Percentiles rank a stretch among this genome's conserved stretches.
These are phyloP conservation scores for Venturiaceae sp. DNA, from an alignment of 2,329 filamentous ascomycete genomes.

Conservation along the genomic window DNA sequence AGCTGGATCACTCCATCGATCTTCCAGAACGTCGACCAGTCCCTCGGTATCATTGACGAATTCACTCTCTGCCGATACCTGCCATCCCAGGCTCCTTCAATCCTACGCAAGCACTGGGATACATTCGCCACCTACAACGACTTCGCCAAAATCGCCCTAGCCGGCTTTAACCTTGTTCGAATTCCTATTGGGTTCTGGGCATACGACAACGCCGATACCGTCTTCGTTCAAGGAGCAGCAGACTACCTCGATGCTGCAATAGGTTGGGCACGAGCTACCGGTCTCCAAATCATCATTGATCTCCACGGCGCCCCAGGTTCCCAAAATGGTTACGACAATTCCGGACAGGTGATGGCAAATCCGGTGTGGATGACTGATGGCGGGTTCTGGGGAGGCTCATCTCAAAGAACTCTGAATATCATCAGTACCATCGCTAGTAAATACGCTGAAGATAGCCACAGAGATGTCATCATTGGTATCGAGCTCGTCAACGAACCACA, in stretches of 20 bases:
- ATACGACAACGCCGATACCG: slow-evolving; percentile 38
- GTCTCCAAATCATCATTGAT: slow-evolving; percentile 49
- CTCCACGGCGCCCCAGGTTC: slow-evolving; percentile 47
- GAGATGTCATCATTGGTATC: slow-evolving; percentile 50
- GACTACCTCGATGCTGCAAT: slow-evolving; percentile 46
- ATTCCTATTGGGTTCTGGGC: slow-evolving; percentile 54
- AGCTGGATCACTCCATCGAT: slow-evolving; percentile 50
- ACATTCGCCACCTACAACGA: slow-evolving; percentile 40
- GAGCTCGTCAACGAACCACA: slow-evolving; percentile 49
- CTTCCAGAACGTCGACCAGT: slow-evolving; percentile 28
- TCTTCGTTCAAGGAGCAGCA: slow-evolving; percentile 43
- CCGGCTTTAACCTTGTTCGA: slow-evolving; percentile 49
- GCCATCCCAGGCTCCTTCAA: slow-evolving; percentile 28
- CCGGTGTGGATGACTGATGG: slow-evolving; percentile 35
- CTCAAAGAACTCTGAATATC: slow-evolving; percentile 43
- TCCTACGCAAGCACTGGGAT: slow-evolving; percentile 41
- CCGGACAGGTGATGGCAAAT: slow-evolving; percentile 36
- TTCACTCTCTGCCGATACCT: slow-evolving; percentile 41
- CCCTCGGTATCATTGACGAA: slow-evolving; percentile 36
- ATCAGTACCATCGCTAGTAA: slow-evolving; percentile 48
- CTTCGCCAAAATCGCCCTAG: slow-evolving; percentile 45
- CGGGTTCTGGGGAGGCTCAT: slow-evolving; percentile 22
- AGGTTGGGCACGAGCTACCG: slow-evolving; percentile 43
- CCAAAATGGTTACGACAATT: slow-evolving; percentile 56
- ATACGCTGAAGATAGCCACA: slow-evolving; percentile 42